phyloP scores from a whole-genome alignment of 2,329 filamentous ascomycete genomes.

The Colletotrichum sp. region DNA sequence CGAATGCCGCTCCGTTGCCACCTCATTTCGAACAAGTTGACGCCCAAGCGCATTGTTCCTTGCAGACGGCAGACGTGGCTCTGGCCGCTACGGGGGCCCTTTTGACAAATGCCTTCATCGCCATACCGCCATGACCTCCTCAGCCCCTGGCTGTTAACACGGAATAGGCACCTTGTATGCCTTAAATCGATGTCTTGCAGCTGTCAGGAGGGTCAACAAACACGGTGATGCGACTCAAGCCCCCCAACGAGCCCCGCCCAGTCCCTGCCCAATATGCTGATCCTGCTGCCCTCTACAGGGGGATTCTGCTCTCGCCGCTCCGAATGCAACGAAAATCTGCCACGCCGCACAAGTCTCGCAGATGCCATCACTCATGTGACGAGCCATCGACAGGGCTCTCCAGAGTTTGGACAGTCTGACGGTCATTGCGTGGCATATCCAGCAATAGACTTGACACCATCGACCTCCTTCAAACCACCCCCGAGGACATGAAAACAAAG shows the following conservation, averaged over 20 bases:
- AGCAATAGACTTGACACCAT: background rate
- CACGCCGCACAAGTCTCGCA: constrained; percentile 5
- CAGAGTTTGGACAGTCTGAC: background rate
- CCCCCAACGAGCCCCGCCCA: constrained; percentile 5
- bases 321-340: background rate
- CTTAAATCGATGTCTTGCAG: constrained; percentile 16
- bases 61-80: background rate
- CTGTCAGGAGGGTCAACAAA: constrained; percentile 11
- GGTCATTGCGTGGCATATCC: background rate
- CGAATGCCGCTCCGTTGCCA: background rate
- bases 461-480: background rate
- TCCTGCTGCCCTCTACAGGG: background rate
- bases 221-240: background rate
- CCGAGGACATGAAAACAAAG: background rate
- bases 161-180: background rate
- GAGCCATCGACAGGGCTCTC: background rate
- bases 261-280: constrained; percentile 1
- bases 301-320: background rate
- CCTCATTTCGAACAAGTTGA: background rate
- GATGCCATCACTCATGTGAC: constrained; percentile 15
- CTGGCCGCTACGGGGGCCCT: background rate
- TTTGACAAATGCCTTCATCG: background rate
- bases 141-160: background rate
- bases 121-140: constrained; percentile 1
- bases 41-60: background rate